Evolutionary conservation across 2,329 filamentous ascomycete species (phyloP), one percentile per base, ranked within the genome.

Genomic region (Xylariomycetidae sp.): DNA sequence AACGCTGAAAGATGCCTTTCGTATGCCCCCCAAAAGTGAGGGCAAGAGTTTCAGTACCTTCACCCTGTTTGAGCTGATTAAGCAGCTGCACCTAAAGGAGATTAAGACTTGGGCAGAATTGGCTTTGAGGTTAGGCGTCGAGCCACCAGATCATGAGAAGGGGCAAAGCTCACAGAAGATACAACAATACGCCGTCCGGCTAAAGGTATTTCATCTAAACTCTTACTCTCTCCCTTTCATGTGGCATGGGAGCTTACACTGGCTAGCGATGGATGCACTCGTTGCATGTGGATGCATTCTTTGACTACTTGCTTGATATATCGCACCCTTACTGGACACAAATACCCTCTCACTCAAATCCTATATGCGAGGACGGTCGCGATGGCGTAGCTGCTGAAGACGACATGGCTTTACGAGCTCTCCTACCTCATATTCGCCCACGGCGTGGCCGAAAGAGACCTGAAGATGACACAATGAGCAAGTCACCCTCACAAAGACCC

Each of bases 221-320:
- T 30, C 12, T 36, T 18, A 16, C 27, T 5, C 32, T 23, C 10
- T 23, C 12, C 5, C 18, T 25, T 20, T 33, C 25, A 17, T 31
- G 2, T 23, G 11, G 23, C n/a, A 29, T 25, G 50, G 86, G 30
- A 27, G 42, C 48, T 55, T 38, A 51, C 50, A 36, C 27, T 19
- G 30, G 15, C 15, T 36, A 58, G 85, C 82, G 90, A 54, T 96
- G 89, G 89, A 92, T 96, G 86, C 87, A 88, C 56, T 89, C 88
- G 5, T 90, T 94, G 84, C 89, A 95, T 57, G 80, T 95, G 33
- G 87, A 94, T 67, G 85, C 88, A 9, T 96, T 96, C 57, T 96
- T 95, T 52, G 88, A 94, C 56, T 96, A 88, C 56, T 76, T 94
- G 14, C 71, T 90, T 42, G 78, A 80, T 30, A 88, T 88, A 44